phyloP scores from a whole-genome alignment of 192 early-diverging fungal genomes.

The Coemansia sp. region DNA sequence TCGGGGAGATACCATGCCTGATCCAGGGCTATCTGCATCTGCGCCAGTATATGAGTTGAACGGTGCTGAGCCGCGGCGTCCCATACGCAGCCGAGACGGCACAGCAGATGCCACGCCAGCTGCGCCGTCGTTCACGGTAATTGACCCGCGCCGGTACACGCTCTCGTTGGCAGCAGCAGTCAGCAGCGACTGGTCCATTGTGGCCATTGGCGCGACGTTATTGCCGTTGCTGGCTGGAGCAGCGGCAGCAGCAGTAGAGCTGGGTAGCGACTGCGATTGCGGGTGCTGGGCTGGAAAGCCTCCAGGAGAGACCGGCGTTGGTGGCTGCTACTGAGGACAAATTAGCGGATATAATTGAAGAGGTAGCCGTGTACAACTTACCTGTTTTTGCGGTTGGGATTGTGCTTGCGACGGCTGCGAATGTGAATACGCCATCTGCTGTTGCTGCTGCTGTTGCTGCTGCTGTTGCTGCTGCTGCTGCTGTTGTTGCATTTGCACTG shows the following conservation, averaged over 20 bases:
- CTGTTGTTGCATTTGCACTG: constrained; percentile 22
- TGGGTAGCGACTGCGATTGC: constrained; percentile 15
- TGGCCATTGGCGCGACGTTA: constrained; percentile 5
- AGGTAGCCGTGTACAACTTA: not conserved
- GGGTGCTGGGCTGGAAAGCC: constrained; percentile 14
- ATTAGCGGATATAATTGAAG: too few species aligned
- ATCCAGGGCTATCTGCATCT: constrained; percentile 4
- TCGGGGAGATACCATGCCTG: constrained; percentile 11
- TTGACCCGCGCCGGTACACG: constrained; percentile 55
- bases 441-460: constrained; percentile 24
- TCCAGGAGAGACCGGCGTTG: constrained; percentile 19
- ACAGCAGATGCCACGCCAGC: constrained; percentile 59
- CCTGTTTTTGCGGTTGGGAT: not conserved
- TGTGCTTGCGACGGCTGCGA: constrained; percentile 3
- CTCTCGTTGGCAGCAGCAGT: constrained; percentile 50
- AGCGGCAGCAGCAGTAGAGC: not conserved
- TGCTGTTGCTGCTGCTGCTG: constrained; percentile 16
- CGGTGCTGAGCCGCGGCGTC: constrained; percentile 39
- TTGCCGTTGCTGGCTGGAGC: not conserved
- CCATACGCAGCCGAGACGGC: constrained; percentile 51
- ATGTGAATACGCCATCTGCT: not conserved
- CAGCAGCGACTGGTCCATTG: constrained; percentile 40
- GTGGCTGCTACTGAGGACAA: constrained; percentile 24
- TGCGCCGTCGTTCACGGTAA: constrained; percentile 48
- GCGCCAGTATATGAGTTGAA: constrained; percentile 10